Evolutionary conservation across 352 stramenopile species (phyloP).

Genomic region (Phytopythium ostracodes): DNA sequence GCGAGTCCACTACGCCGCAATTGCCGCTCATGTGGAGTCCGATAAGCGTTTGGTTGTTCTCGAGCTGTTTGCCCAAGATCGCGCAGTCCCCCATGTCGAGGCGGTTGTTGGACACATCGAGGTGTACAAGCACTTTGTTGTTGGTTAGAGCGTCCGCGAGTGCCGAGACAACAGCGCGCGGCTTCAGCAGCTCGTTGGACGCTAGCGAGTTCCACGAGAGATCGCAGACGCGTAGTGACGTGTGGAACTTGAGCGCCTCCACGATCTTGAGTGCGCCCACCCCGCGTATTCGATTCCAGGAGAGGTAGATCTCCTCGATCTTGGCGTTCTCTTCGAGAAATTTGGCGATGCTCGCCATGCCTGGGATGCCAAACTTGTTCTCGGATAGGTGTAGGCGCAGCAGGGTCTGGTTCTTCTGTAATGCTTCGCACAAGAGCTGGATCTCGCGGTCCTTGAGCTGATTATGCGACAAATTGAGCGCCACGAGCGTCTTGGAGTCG

Average conservation of each 20-base stretch:
- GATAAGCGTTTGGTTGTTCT: constrained; percentile 69
- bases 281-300: constrained; percentile 70
- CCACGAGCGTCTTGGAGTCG: constrained; percentile 43
- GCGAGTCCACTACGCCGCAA: constrained; percentile 55
- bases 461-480: constrained; percentile 69
- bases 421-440: constrained; percentile 63
- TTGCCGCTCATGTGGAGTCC: constrained; percentile 79
- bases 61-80: constrained; percentile 55
- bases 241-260: constrained; percentile 71
- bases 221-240: constrained; percentile 60
- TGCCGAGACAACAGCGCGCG: constrained; percentile 43
- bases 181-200: constrained; percentile 41
- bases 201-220: constrained; percentile 76
- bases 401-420: constrained; percentile 68
- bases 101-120: constrained; percentile 73
- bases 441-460: constrained; percentile 56
- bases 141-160: constrained; percentile 62
- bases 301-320: constrained; percentile 74
- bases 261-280: constrained; percentile 68
- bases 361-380: constrained; percentile 57
- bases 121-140: constrained; percentile 69
- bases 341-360: constrained; percentile 60
- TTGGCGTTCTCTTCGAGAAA: constrained; percentile 73
- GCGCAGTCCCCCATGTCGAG: constrained; percentile 58
- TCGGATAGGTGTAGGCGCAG: constrained; percentile 64